Conservation (phyloP, 2,329 filamentous ascomycete genomes). For the Monilinia aucupariae region DNA sequence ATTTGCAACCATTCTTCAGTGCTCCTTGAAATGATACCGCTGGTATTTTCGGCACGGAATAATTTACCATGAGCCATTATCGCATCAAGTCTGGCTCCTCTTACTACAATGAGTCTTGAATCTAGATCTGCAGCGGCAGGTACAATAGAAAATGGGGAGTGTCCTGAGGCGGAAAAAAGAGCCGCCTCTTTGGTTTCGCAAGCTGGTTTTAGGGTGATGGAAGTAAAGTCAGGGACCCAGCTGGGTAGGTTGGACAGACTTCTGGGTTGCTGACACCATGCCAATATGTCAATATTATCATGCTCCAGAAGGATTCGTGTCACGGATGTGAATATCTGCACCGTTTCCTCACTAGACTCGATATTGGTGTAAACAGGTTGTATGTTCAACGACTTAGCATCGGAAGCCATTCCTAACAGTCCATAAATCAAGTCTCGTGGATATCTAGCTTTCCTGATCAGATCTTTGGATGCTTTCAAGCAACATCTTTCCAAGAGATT, state of each 20-base stretch:
- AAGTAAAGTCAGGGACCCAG: slow-evolving; percentile 18
- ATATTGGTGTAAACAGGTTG: slow-evolving; percentile 9
- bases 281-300: slow-evolving; percentile 10
- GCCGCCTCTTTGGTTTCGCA: not conserved
- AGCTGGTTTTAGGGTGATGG: not conserved
- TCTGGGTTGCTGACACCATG: slow-evolving; percentile 15
- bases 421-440: slow-evolving; percentile 19
- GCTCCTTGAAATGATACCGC: not conserved
- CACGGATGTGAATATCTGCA: slow-evolving; percentile 12
- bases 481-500: slow-evolving; percentile 9
- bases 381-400: slow-evolving; percentile 5
- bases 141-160: not conserved
- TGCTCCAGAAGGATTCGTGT: slow-evolving; percentile 6
- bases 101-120: not conserved
- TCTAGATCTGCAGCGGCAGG: not conserved
- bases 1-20: not conserved
- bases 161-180: slow-evolving; percentile 1
- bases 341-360: slow-evolving; percentile 1
- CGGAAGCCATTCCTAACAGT: slow-evolving; percentile 12
- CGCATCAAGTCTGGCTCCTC: not conserved
- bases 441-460: slow-evolving; percentile 14
- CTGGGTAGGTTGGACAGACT: slow-evolving; percentile 1
- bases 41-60: not conserved
- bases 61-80: not conserved
- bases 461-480: not conserved